A percentile compares a stretch with the other conserved stretches of the same genome.
Conservation (phyloP, 768 basidiomycete species). For the Candolleomyces aberdarensis region DNA sequence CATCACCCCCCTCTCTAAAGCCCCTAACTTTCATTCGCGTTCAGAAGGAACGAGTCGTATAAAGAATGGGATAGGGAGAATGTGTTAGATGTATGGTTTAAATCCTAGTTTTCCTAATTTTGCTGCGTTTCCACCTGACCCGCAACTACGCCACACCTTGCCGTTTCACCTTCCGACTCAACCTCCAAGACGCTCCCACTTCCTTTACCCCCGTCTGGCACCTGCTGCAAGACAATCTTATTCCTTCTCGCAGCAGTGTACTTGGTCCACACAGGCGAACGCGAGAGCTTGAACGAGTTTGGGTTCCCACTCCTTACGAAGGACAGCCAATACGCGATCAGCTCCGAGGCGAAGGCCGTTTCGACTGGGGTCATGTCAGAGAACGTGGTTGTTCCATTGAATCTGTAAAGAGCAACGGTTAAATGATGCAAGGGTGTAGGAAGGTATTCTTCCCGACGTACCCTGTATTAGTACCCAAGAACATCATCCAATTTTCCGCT, state of each 20-base stretch:
- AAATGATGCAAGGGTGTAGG: background rate
- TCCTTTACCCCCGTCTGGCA: conserved; percentile 16
- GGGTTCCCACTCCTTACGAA: conserved; percentile 58
- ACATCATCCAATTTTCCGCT: conserved; percentile 71
- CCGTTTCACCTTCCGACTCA: conserved; percentile 33
- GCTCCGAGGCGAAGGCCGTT: conserved; percentile 51
- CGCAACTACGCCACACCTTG: conserved; percentile 36
- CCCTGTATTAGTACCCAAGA: conserved; percentile 59
- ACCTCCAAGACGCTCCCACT: conserved; percentile 42
- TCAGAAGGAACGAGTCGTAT: no score
- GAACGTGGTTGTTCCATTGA: conserved; percentile 54
- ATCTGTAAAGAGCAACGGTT: conserved; percentile 20
- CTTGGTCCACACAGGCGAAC: conserved; percentile 48
- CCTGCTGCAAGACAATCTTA: conserved; percentile 47
- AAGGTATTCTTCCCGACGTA: conserved; percentile 18
- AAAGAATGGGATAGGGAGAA: no score
- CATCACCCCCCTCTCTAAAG: background rate
- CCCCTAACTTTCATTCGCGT: no score
- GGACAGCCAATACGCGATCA: conserved; percentile 65
- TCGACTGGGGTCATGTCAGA: conserved; percentile 43
- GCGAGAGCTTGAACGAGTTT: conserved; percentile 49
- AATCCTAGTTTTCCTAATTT: conserved; percentile 17
- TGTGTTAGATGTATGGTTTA: no score
- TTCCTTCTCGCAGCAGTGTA: conserved; percentile 28
- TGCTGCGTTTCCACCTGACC: conserved; percentile 31